These are phyloP conservation scores for Globisporangium orthogonon DNA, from an alignment of 352 stramenopile species.

Conservation along the genomic window DNA sequence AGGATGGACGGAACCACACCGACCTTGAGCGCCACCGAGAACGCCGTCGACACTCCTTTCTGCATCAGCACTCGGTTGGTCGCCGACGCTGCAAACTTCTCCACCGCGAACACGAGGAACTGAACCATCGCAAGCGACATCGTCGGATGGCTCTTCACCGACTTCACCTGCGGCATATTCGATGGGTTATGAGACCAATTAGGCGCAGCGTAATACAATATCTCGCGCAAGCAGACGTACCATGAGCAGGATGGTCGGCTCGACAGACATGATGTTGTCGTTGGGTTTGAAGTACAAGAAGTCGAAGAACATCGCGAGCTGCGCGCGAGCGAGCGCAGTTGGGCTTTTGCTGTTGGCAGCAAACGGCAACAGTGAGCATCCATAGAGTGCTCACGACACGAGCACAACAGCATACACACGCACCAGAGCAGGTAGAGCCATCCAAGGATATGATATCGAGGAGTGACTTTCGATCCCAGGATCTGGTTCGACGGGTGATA, in stretches of 20 bases:
- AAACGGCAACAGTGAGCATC: not conserved
- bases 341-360: slow-evolving; percentile 49
- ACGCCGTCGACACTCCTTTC: slow-evolving; percentile 74
- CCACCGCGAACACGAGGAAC: slow-evolving; percentile 79
- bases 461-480: slow-evolving; percentile 76
- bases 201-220: not conserved
- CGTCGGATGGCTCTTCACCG: slow-evolving; percentile 78
- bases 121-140: slow-evolving; percentile 82
- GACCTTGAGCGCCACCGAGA: slow-evolving; percentile 67
- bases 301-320: slow-evolving; percentile 86
- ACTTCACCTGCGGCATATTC: slow-evolving; percentile 49
- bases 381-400: not conserved
- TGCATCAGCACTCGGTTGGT: slow-evolving; percentile 76
- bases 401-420: not conserved
- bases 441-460: slow-evolving; percentile 80
- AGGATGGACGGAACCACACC: slow-evolving; percentile 65
- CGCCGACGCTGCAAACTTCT: slow-evolving; percentile 76
- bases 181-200: not conserved
- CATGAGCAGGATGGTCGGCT: slow-evolving; percentile 81
- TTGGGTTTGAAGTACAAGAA: slow-evolving; percentile 79
- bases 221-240: slow-evolving; percentile 18
- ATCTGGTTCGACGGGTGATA: slow-evolving; percentile 83
- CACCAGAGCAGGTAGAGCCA: slow-evolving; percentile 86
- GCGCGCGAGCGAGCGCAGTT: slow-evolving; percentile 58
- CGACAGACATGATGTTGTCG: slow-evolving; percentile 81